Conservation (phyloP, 108 stramenopile genomes). For the Skeletonema tropicum region DNA sequence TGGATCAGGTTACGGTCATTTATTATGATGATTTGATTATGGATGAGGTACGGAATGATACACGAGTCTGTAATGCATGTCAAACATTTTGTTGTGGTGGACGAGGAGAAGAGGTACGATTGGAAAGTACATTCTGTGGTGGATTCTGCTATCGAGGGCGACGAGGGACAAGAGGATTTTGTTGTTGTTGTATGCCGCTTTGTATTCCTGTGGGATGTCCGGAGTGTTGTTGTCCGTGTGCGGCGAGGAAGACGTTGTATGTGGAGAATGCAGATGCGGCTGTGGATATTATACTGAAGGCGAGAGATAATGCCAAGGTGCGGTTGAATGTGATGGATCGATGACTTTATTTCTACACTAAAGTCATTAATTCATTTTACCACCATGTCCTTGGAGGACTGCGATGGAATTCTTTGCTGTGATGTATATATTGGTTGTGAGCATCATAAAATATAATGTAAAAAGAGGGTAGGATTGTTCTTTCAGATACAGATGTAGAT, state of each 20-base stretch:
- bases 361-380: too few relatives aligned
- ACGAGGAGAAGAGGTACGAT: constrained; percentile 48
- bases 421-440: too few relatives aligned
- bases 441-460: too few relatives aligned
- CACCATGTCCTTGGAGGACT: too few relatives aligned
- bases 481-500: too few relatives aligned
- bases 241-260: constrained; percentile 40
- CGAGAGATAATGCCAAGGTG: constrained; percentile 58
- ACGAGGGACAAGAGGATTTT: not conserved
- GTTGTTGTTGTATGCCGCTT: constrained; percentile 23
- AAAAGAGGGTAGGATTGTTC: too few relatives aligned
- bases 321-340: constrained; percentile 41
- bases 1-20: constrained; percentile 54
- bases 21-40: constrained; percentile 66
- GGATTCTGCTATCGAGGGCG: constrained; percentile 45
- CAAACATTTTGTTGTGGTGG: constrained; percentile 62
- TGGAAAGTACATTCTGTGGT: constrained; percentile 53
- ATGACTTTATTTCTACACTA: constrained; percentile 3
- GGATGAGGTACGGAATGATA: constrained; percentile 57
- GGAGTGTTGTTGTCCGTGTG: constrained; percentile 41
- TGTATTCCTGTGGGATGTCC: constrained; percentile 50
- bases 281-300: constrained; percentile 48
- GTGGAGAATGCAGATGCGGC: constrained; percentile 56
- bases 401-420: too few relatives aligned
- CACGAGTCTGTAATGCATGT: constrained; percentile 48